These are phyloP conservation scores for Chrysoporthe deuterocubensis DNA, from an alignment of 2,329 filamentous ascomycete species.

Conservation along the genomic window DNA sequence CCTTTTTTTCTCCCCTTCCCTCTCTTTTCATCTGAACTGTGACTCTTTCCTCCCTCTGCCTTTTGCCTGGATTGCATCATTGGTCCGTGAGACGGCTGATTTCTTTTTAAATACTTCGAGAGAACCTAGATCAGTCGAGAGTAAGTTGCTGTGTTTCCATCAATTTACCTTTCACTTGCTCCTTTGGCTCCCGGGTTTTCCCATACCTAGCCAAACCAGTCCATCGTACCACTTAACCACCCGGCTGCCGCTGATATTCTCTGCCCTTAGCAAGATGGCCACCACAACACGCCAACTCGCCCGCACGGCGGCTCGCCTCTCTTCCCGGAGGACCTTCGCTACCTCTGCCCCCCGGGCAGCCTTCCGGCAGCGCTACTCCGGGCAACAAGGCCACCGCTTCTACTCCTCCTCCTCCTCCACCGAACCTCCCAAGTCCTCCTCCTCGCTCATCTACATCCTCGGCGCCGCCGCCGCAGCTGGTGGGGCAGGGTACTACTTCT, in stretches of 20 bases:
- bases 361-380: slow-evolving; percentile 65
- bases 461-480: slow-evolving; percentile 61
- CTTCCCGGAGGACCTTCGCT: slow-evolving; percentile 62
- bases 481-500: slow-evolving; percentile 69
- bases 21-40: slow-evolving; percentile 22
- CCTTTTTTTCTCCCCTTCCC: slow-evolving; percentile 2
- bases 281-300: slow-evolving; percentile 58
- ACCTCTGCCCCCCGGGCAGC: slow-evolving; percentile 63
- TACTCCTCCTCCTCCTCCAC: slow-evolving; percentile 78
- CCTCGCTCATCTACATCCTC: slow-evolving; percentile 58
- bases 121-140: background rate
- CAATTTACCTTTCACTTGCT: background rate
- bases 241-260: slow-evolving; percentile 27
- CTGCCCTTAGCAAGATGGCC: slow-evolving; percentile 40
- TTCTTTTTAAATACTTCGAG: background rate
- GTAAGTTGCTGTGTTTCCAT: background rate
- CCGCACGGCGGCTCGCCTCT: slow-evolving; percentile 63
- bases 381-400: slow-evolving; percentile 64
- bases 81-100: background rate
- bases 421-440: slow-evolving; percentile 58
- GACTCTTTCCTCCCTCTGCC: slow-evolving; percentile 38
- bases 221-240: background rate
- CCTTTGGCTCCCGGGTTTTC: background rate
- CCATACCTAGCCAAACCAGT: background rate
- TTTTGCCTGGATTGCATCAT: background rate